Evolutionary conservation across 805 yeast genomes (phyloP).

Genomic region (Teunomyces aglyptinius): DNA sequence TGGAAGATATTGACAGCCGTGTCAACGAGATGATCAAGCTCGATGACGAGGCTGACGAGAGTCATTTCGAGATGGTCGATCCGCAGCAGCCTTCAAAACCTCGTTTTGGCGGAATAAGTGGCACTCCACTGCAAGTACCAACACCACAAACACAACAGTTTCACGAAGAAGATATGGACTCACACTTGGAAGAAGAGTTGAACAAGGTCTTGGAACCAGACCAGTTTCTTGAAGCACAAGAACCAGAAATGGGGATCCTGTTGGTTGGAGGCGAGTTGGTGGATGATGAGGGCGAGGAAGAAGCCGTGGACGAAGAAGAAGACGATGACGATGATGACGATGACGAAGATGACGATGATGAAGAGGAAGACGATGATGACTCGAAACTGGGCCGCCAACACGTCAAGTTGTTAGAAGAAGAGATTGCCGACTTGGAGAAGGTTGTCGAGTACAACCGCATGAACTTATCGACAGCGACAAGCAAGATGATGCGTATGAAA

Average conservation of each 20-base stretch:
- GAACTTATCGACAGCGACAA: slow-evolving; percentile 69
- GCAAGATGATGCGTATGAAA: slow-evolving; percentile 84
- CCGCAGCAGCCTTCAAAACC: slow-evolving; percentile 37
- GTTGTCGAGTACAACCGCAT: slow-evolving; percentile 74
- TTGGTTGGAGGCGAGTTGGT: slow-evolving; percentile 35
- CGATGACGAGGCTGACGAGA: slow-evolving; percentile 83
- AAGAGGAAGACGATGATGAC: slow-evolving; percentile 49
- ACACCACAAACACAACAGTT: slow-evolving; percentile 14
- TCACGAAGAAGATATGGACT: slow-evolving; percentile 21
- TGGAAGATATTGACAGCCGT: slow-evolving; percentile 73
- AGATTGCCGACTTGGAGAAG: slow-evolving; percentile 72
- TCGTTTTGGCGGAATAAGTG: slow-evolving; percentile 18
- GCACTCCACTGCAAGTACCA: slow-evolving; percentile 26
- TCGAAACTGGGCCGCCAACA: slow-evolving; percentile 51
- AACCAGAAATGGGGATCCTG: slow-evolving; percentile 30
- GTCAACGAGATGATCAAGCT: slow-evolving; percentile 72
- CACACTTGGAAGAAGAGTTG: slow-evolving; percentile 53
- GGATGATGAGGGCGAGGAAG: slow-evolving; percentile 48
- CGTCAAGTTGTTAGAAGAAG: slow-evolving; percentile 77
- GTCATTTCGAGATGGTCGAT: slow-evolving; percentile 72
- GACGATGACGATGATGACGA: slow-evolving; percentile 57
- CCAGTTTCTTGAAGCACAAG: slow-evolving; percentile 19
- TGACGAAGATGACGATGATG: slow-evolving; percentile 51
- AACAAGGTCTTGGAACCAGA: slow-evolving; percentile 47
- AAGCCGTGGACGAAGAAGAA: slow-evolving; percentile 54